Evolutionary conservation across 345 rosid species (phyloP).

Genomic region (Barbarea vulgaris): DNA sequence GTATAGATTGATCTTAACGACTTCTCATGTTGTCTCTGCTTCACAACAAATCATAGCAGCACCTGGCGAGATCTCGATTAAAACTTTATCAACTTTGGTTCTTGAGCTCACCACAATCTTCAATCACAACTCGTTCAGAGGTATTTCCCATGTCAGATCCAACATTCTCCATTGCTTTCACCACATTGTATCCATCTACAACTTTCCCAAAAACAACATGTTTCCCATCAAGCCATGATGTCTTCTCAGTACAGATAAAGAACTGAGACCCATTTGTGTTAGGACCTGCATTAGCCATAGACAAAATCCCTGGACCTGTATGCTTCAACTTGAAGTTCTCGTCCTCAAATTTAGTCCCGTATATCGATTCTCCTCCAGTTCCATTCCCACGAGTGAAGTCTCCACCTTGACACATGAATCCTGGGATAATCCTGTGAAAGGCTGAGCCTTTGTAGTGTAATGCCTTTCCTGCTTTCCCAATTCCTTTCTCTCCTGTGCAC

Average conservation of each 20-base stretch:
- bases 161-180: slow-evolving; percentile 70
- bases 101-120: slow-evolving; percentile 70
- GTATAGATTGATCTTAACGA: background rate
- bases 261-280: slow-evolving; percentile 86
- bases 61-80: slow-evolving; percentile 2
- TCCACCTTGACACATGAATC: slow-evolving; percentile 94
- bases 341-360: slow-evolving; percentile 67
- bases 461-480: slow-evolving; percentile 60
- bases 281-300: slow-evolving; percentile 84
- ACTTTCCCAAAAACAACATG: slow-evolving; percentile 91
- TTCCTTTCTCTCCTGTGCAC: slow-evolving; percentile 81
- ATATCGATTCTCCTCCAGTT: slow-evolving; percentile 85
- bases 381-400: slow-evolving; percentile 89
- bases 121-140: slow-evolving; percentile 57
- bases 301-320: slow-evolving; percentile 65
- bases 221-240: slow-evolving; percentile 85
- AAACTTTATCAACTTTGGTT: slow-evolving; percentile 39
- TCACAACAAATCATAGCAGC: background rate
- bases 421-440: slow-evolving; percentile 86
- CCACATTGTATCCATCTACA: slow-evolving; percentile 71
- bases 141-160: slow-evolving; percentile 60
- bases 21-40: background rate
- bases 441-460: slow-evolving; percentile 77
- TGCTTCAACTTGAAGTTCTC: slow-evolving; percentile 87
- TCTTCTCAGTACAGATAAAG: slow-evolving; percentile 79